Percentiles rank a stretch among this genome's conserved stretches.
phyloP scores from a whole-genome alignment of 1,139 yeast genomes.

The Saccharomyces hybrid region DNA sequence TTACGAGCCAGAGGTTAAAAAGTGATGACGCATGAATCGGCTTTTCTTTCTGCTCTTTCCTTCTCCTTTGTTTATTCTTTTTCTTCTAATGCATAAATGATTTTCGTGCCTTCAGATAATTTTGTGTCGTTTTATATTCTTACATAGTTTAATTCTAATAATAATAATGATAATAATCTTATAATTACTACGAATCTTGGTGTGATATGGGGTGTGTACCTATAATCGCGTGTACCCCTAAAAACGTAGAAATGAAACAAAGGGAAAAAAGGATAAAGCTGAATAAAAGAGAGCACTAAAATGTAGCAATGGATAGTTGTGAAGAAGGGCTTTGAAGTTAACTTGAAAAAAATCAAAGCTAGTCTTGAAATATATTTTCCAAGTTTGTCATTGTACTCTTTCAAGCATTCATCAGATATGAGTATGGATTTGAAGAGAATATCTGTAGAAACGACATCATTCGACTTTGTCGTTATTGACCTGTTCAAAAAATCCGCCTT shows the following conservation, averaged over 20 bases:
- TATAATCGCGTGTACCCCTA: too few relatives aligned
- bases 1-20: conserved; percentile 19
- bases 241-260: too few relatives aligned
- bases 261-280: too few relatives aligned
- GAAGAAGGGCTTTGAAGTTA: too few relatives aligned
- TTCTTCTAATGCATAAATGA: not conserved
- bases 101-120: not conserved
- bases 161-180: not conserved
- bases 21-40: conserved; percentile 3
- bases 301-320: too few relatives aligned
- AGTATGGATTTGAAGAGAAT: not conserved
- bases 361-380: not conserved
- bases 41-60: not conserved
- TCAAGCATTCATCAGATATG: too few relatives aligned
- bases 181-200: not conserved
- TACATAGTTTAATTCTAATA: not conserved
- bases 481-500: not conserved
- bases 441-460: not conserved
- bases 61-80: not conserved
- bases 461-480: not conserved
- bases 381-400: too few relatives aligned
- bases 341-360: too few relatives aligned
- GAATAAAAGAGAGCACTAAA: too few relatives aligned
- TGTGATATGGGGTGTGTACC: too few relatives aligned
- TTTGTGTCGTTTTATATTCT: not conserved